Base-by-base conservation (phyloP, 2,329 filamentous ascomycete genomes). In the Fusarium chaquense region DNA sequence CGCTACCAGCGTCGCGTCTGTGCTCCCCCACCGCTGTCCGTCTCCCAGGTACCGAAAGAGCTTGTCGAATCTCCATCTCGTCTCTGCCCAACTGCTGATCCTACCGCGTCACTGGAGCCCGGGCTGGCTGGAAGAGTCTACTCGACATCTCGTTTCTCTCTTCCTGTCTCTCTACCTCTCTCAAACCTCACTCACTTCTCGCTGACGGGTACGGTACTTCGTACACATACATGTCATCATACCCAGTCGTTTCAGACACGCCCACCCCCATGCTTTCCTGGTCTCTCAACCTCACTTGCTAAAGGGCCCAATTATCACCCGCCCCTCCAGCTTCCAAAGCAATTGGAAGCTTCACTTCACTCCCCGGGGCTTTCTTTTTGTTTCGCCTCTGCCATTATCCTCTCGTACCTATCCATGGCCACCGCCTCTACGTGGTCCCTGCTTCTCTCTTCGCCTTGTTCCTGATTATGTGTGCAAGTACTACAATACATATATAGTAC, bases 381-480 rank as follows among this genome's bases (percentile, higher is more conserved):
- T 73, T 73, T 74, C 72, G 71, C 69, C 73, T 74, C 69, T 67
- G 71, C 72, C 73, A 57, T 63, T 68, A 75, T 69, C 65, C 57
- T 62, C 51, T 62, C 53, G 57, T 73, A 71, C 59, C 65, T 65
- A 65, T 75, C 73, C 74, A 77, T 78, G 75, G 73, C 73, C 76
- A 76, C 75, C 73, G 75, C 75, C 77, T 76, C 76, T 78, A 76
- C 71, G 73, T 78, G 79, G 76, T 79, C 78, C 79, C 72, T 78
- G 76, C 78, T 78, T 77, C 73, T 73, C 75, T 75, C 75, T 72
- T 74, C 72, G 67, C 74, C 75, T 79, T 67, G 73, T 76, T 75
- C 73, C 75, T 78, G 74, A 79, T 76, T 78, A 79, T 79, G 78
- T 75, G 73, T 78, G 73, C 73, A 75, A 62, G 72, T 75, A 75